Evolutionary conservation across 345 rosid species (phyloP).

Genomic region (Gossypium raimondii): DNA sequence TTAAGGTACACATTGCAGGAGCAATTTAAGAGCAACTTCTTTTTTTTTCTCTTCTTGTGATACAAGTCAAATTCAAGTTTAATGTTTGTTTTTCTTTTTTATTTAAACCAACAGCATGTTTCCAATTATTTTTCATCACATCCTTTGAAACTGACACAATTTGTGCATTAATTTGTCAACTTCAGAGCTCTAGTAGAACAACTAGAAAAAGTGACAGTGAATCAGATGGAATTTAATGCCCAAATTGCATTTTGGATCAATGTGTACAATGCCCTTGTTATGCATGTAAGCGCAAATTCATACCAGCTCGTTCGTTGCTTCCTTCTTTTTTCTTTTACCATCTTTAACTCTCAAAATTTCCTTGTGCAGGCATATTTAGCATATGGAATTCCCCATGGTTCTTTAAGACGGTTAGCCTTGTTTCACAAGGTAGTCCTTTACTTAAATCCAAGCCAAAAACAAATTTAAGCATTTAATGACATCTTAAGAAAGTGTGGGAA

Average conservation of each 20-base stretch:
- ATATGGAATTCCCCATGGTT: slow-evolving; percentile 69
- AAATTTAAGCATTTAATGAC: not conserved
- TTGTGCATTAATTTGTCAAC: slow-evolving; percentile 19
- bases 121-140: not conserved
- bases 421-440: slow-evolving; percentile 80
- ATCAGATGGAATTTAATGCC: slow-evolving; percentile 55
- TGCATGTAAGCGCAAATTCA: slow-evolving; percentile 59
- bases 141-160: not conserved
- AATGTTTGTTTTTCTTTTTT: not conserved
- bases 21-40: not conserved
- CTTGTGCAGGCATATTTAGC: slow-evolving; percentile 73
- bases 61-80: not conserved
- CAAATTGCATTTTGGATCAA: slow-evolving; percentile 87
- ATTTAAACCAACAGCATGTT: not conserved
- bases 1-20: not conserved
- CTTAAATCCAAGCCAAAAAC: slow-evolving; percentile 14
- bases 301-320: not conserved
- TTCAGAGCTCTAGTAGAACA: slow-evolving; percentile 83
- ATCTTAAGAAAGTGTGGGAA: not conserved
- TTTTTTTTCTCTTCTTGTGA: not conserved
- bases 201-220: slow-evolving; percentile 60
- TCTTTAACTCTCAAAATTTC: slow-evolving; percentile 6
- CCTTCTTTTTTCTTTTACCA: not conserved
- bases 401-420: slow-evolving; percentile 72
- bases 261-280: slow-evolving; percentile 81